Percentiles rank a stretch among this genome's conserved stretches.
These are phyloP conservation scores for Blastocrithidia nonstop DNA, from an alignment of 208 protist species.

Conservation along the genomic window DNA sequence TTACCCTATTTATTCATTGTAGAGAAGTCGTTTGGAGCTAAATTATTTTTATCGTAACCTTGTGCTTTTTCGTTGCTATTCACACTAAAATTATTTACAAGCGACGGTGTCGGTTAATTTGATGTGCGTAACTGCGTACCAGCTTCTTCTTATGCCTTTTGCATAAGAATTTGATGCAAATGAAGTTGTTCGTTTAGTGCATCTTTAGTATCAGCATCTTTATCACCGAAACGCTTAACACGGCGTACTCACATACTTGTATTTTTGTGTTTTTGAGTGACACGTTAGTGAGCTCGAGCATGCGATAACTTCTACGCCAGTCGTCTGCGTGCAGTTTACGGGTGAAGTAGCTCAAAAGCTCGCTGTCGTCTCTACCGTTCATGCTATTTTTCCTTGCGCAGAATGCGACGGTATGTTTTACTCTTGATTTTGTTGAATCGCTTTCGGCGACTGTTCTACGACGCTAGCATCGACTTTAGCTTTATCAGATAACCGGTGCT, in stretches of 20 bases:
- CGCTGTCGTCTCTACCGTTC: constrained; percentile 67
- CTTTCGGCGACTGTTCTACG: constrained; percentile 70
- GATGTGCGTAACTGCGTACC: no score
- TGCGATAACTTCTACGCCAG: constrained; percentile 65
- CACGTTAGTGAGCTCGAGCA: constrained; percentile 71
- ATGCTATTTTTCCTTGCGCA: constrained; percentile 83
- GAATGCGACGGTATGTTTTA: constrained; percentile 85
- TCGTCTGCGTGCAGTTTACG: constrained; percentile 55
- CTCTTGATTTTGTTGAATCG: constrained; percentile 87
- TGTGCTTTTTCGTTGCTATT: no score
- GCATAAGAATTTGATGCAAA: constrained; percentile 79
- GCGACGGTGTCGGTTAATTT: no score
- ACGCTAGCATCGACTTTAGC: constrained; percentile 80
- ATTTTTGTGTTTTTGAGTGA: constrained; percentile 87
- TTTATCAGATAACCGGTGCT: constrained; percentile 65
- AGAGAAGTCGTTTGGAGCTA: no score
- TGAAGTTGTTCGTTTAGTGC: constrained; percentile 78
- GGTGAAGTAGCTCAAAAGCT: constrained; percentile 78
- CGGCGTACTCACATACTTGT: constrained; percentile 85
- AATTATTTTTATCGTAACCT: no score
- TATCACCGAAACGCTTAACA: constrained; percentile 70
- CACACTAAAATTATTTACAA: no score
- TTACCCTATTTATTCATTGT: no score
- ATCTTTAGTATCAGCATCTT: constrained; percentile 63
- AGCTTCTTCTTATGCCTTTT: no score